Evolutionary conservation across 164 flowering plant species (phyloP).

Genomic region (Chimonanthus salicifolius): DNA sequence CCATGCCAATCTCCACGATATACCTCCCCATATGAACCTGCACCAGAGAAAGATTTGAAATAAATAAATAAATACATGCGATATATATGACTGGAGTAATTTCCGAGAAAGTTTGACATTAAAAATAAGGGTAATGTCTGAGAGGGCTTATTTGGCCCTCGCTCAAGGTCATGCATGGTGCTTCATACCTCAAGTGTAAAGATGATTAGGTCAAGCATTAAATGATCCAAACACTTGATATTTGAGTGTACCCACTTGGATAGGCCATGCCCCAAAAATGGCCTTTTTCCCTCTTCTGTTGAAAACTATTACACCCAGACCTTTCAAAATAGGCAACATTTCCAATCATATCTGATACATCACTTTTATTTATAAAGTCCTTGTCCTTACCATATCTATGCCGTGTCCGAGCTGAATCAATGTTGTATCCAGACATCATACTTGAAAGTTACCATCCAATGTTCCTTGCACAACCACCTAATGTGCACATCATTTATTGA

Average conservation of each 20-base stretch:
- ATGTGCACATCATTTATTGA: background rate
- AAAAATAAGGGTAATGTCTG: too few species aligned
- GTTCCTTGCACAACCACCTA: background rate
- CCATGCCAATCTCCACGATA: constrained; percentile 98
- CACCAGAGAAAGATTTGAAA: constrained; percentile 4
- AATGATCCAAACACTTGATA: background rate
- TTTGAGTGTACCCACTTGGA: background rate
- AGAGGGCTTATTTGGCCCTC: background rate
- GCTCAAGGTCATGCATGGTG: background rate
- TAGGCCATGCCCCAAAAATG: background rate
- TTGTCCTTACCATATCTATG: too few species aligned
- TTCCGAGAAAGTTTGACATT: background rate
- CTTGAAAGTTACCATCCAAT: too few species aligned
- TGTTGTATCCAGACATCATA: too few species aligned
- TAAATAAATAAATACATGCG: background rate
- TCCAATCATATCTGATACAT: too few species aligned
- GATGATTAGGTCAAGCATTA: background rate
- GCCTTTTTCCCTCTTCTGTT: background rate
- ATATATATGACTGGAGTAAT: background rate
- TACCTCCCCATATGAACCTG: constrained; percentile 99
- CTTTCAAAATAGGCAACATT: too few species aligned
- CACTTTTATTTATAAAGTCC: too few species aligned
- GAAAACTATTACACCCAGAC: background rate
- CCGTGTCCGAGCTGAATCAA: too few species aligned
- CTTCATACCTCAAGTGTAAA: background rate